Evolutionary conservation across 352 stramenopile species (phyloP), one percentile per base, ranked within the genome.

Genomic region (Phytophthora citricola): DNA sequence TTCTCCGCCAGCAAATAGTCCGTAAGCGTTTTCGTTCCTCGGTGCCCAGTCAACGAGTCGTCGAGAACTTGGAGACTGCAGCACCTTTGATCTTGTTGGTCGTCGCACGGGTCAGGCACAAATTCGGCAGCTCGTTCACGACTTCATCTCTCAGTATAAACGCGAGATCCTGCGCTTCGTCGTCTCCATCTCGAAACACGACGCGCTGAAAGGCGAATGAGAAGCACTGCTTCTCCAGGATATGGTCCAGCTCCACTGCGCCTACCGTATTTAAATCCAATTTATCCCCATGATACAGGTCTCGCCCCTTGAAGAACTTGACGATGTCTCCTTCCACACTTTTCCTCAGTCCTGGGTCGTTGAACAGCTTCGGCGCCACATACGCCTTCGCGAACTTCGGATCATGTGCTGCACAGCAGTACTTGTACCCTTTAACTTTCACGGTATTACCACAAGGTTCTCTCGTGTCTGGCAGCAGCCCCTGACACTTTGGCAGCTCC

Each of bases 211-310:
- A 81, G 5, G 60, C 71, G 52, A 68, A 78, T 22, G 76, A 54
- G 26, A 79, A 79, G 49, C 76, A 84, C 61, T 84, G 76, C 44
- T 79, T 81, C 59, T 84, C 76, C 14, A 84, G 11, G 20, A 81
- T 81, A 61, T 84, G 76, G 36, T 84, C 72, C 34, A 84, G 52
- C 43, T 81, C 64, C 34, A 84, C 51, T 1, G 52, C 32, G 2
- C 63, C 65, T 1, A 67, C 46, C 12, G 60, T 74, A 7, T 62
- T 69, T 20, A 79, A 48, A 43, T 77, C 70, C 34, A 75, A 39
- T 41, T 69, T 53, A 14, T 79, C 69, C 32, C 62, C 60, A 57
- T 81, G 72, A 58, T 84, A 84, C 49, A 77, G 43, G 58, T 84
- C 76, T 43, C 70, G 36, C 6, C 58, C 34, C 6, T 66, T 57